A percentile compares a stretch with the other conserved stretches of the same genome.
Conservation (phyloP, 2,329 filamentous ascomycete species). For the Amphichorda felina region DNA sequence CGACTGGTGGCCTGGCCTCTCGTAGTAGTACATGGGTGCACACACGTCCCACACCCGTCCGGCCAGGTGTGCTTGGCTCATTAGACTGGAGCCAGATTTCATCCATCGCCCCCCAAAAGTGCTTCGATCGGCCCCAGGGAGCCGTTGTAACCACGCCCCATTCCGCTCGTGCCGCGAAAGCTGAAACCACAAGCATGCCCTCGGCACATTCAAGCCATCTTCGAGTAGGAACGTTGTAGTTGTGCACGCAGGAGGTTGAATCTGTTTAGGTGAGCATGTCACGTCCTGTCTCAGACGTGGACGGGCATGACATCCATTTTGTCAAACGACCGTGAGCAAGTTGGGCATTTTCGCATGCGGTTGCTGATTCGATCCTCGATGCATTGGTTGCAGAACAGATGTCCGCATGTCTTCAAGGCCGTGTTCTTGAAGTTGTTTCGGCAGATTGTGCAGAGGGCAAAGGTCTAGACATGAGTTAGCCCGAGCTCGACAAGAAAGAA, state of each 20-base stretch:
- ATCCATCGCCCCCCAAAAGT: no score
- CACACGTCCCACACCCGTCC: no score
- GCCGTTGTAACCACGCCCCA: no score
- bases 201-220: no score
- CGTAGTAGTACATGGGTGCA: constrained; percentile 15
- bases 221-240: no score
- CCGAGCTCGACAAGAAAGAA: not conserved
- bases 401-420: constrained; percentile 83
- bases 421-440: constrained; percentile 91
- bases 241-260: no score
- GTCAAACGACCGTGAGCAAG: constrained; percentile 86
- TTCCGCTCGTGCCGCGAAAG: no score
- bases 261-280: no score
- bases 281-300: constrained; percentile 23
- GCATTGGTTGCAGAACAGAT: constrained; percentile 85
- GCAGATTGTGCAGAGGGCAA: constrained; percentile 74
- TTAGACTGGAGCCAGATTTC: no score
- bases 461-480: constrained; percentile 19
- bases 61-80: no score
- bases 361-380: constrained; percentile 83
- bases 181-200: no score
- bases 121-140: no score
- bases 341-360: constrained; percentile 88
- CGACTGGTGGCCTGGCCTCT: constrained; percentile 3
- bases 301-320: constrained; percentile 77